These are phyloP conservation scores for Talaromyces sp. DNA, from an alignment of 2,329 filamentous ascomycete species.

Conservation along the genomic window DNA sequence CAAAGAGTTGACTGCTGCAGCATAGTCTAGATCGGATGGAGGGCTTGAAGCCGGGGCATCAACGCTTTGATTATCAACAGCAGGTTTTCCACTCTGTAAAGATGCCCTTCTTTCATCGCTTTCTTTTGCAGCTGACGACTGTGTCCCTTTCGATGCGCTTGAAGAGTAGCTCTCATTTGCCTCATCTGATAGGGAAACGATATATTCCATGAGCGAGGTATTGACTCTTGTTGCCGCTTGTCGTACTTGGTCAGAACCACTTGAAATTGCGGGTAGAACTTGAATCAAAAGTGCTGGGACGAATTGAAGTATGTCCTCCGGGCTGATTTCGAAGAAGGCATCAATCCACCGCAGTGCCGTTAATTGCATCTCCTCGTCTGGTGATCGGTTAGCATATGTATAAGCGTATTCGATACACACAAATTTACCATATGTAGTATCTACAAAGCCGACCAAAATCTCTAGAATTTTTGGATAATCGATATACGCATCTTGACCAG, in stretches of 20 bases:
- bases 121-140: constrained; percentile 42
- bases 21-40: constrained; percentile 79
- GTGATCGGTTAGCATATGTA: constrained; percentile 21
- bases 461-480: constrained; percentile 89
- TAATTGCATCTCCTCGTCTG: constrained; percentile 86
- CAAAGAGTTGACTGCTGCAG: constrained; percentile 86
- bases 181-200: constrained; percentile 83
- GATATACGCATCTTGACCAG: constrained; percentile 92
- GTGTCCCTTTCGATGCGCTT: constrained; percentile 28
- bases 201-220: constrained; percentile 85
- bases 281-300: constrained; percentile 89
- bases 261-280: constrained; percentile 89
- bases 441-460: constrained; percentile 84
- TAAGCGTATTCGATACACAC: not conserved
- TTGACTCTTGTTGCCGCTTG: constrained; percentile 88
- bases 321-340: constrained; percentile 93
- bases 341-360: constrained; percentile 95
- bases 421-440: constrained; percentile 67
- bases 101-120: constrained; percentile 42
- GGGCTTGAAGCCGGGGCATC: constrained; percentile 46
- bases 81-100: constrained; percentile 31
- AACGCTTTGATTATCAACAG: constrained; percentile 35
- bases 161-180: constrained; percentile 40
- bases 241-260: constrained; percentile 82
- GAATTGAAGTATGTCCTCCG: constrained; percentile 92